Evolutionary conservation across 2,329 filamentous ascomycete genomes (phyloP).

Genomic region (Aaosphaeria pasadenensis): DNA sequence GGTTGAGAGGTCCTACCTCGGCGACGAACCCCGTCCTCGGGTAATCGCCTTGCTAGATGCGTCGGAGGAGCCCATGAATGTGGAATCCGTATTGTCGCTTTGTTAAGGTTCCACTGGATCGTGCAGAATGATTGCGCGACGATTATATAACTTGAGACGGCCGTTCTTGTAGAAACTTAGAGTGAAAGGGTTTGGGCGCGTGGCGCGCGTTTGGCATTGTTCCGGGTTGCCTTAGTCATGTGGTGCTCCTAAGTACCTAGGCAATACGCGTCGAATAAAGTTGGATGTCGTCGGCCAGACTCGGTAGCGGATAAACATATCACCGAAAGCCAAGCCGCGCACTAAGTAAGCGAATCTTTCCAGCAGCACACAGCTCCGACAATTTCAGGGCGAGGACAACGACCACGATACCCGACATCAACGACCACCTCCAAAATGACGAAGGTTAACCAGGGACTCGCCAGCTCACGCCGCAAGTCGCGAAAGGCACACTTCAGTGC

Average conservation of each 20-base stretch:
- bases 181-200: not conserved
- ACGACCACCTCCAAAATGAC: constrained; percentile 58
- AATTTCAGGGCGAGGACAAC: constrained; percentile 13
- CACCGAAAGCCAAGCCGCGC: not conserved
- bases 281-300: not conserved
- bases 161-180: too few relatives aligned
- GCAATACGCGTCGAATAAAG: not conserved
- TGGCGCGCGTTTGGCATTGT: not conserved
- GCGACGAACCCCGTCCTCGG: too few relatives aligned
- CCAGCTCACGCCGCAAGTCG: constrained; percentile 95
- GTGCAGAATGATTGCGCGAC: too few relatives aligned
- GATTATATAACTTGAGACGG: too few relatives aligned
- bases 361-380: constrained; percentile 9
- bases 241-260: too few relatives aligned
- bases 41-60: too few relatives aligned
- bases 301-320: not conserved
- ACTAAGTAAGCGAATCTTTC: constrained; percentile 5
- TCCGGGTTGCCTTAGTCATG: not conserved
- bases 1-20: too few relatives aligned
- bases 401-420: constrained; percentile 28
- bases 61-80: too few relatives aligned
- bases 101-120: too few relatives aligned
- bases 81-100: too few relatives aligned
- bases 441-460: constrained; percentile 62
- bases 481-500: constrained; percentile 98